A percentile compares a stretch with the other conserved stretches of the same genome.
phyloP scores from a whole-genome alignment of 306 rosid species.

The Argentina anserina region DNA sequence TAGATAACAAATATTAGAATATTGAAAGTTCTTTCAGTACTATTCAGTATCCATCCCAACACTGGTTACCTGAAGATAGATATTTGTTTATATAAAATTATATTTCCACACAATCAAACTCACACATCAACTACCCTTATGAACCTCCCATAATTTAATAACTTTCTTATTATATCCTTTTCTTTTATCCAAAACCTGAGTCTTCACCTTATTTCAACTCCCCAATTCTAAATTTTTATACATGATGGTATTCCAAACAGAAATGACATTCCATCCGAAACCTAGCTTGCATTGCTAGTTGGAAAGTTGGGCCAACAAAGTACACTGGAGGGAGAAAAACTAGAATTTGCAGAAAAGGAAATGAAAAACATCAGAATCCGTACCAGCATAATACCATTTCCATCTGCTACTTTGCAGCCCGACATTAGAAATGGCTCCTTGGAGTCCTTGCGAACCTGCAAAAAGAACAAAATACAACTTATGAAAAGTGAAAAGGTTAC shows the following conservation, averaged over 20 bases:
- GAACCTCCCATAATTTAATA: neutral
- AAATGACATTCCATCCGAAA: too few species aligned
- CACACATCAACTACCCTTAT: neutral
- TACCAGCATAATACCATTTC: conserved; percentile 88
- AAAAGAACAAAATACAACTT: conserved; percentile 10
- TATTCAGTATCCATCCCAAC: conserved; percentile 96
- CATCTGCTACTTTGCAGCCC: conserved; percentile 96
- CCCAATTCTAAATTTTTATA: neutral
- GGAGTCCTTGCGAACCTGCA: conserved; percentile 62
- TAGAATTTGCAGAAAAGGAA: neutral
- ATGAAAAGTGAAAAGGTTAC: neutral
- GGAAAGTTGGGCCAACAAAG: neutral
- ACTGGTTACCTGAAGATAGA: conserved; percentile 60
- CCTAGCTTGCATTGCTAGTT: neutral
- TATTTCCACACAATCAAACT: neutral
- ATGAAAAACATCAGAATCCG: conserved; percentile 8
- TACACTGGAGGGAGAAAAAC: neutral
- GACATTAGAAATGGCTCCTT: conserved; percentile 74
- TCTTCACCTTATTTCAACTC: neutral
- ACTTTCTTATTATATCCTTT: neutral
- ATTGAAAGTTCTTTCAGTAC: conserved; percentile 10
- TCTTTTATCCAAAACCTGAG: neutral
- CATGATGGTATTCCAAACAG: neutral
- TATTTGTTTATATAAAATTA: neutral
- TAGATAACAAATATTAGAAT: neutral